Conservation (phyloP, 2,329 filamentous ascomycete genomes). For the Pseudovirgaria hyperparasitica region DNA sequence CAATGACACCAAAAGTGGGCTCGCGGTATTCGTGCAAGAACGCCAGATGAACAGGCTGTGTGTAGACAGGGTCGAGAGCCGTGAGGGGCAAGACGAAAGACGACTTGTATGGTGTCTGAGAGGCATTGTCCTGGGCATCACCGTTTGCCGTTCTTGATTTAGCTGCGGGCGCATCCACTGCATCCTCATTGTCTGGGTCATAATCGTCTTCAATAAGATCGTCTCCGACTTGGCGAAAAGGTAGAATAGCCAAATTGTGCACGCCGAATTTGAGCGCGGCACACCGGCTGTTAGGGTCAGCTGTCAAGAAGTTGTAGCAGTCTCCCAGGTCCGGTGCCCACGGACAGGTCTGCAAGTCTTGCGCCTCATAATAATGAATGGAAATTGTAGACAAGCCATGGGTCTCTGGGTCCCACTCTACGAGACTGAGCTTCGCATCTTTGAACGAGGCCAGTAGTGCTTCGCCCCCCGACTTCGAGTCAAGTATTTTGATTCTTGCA, state of each 20-base stretch:
- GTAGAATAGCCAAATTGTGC: slow-evolving; percentile 82
- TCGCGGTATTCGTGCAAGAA: slow-evolving; percentile 97
- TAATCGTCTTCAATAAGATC: slow-evolving; percentile 88
- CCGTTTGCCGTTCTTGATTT: slow-evolving; percentile 20
- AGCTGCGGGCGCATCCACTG: slow-evolving; percentile 13
- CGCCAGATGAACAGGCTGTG: slow-evolving; percentile 80
- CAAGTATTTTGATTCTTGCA: slow-evolving; percentile 59
- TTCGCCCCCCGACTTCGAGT: slow-evolving; percentile 69
- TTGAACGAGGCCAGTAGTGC: slow-evolving; percentile 72
- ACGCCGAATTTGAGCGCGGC: slow-evolving; percentile 86
- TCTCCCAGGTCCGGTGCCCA: slow-evolving; percentile 67
- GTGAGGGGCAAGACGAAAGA: slow-evolving; percentile 91
- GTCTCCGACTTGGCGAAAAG: slow-evolving; percentile 75
- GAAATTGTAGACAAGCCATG: slow-evolving; percentile 76
- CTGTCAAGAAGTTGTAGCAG: slow-evolving; percentile 68
- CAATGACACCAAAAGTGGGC: slow-evolving; percentile 90
- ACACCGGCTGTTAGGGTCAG: slow-evolving; percentile 86
- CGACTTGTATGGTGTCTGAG: slow-evolving; percentile 62
- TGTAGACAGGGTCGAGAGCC: slow-evolving; percentile 72
- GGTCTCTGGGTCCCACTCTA: slow-evolving; percentile 83
- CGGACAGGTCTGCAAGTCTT: slow-evolving; percentile 70
- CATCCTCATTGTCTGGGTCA: slow-evolving; percentile 66
- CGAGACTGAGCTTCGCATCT: slow-evolving; percentile 83
- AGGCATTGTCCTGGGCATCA: slow-evolving; percentile 21
- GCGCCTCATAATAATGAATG: slow-evolving; percentile 96